Evolutionary conservation across 441 rosid genomes (phyloP), one percentile per base, ranked within the genome.

Genomic region (Populus hybrid): DNA sequence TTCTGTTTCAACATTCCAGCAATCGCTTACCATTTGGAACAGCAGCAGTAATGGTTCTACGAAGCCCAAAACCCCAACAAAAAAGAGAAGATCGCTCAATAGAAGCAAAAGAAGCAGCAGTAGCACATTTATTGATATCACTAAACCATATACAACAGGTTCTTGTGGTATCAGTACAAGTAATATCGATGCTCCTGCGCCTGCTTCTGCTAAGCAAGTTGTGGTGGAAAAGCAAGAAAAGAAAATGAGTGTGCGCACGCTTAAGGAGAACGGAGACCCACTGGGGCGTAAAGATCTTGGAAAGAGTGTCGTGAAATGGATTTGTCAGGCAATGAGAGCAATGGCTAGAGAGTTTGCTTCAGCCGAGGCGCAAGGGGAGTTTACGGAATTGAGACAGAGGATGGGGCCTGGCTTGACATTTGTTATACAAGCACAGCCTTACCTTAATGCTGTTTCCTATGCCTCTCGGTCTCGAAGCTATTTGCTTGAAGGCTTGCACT

Each of bases 241-340:
- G 76, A 38, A 84, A 78, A 71, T 50, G 73, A 75, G 83, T 67
- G 84, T 89, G 61, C 26, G 81, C 24, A 73, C 76, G 75, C 83
- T 93, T 84, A 73, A 87, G 79, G 94, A 89, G 76, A 95, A 91
- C 67, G 99, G 98, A n/a, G 93, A 95, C 75, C 99, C 99, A 0
- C 78, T 95, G 50, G 99, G 99, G 16, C 71, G 87, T 82, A 89
- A 81, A 77, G 97, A 95, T 76, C 84, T 95, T 57, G 98, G 99
- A 68, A 92, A 86, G 88, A 79, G 79, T 30, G 97, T 94, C 19
- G 93, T 95, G 65, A 84, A 77, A 82, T 95, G 99, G 98, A 86
- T 95, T 50, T 75, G 91, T 75, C 95, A 89, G 53, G 97, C 88
- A 18, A 95, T 95, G 98, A 87, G 84, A 68, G 89, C 92, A 59